Evolutionary conservation across 2,329 filamentous ascomycete species (phyloP), one percentile per base, ranked within the genome.

Genomic region (Phialemoniopsis sp.): DNA sequence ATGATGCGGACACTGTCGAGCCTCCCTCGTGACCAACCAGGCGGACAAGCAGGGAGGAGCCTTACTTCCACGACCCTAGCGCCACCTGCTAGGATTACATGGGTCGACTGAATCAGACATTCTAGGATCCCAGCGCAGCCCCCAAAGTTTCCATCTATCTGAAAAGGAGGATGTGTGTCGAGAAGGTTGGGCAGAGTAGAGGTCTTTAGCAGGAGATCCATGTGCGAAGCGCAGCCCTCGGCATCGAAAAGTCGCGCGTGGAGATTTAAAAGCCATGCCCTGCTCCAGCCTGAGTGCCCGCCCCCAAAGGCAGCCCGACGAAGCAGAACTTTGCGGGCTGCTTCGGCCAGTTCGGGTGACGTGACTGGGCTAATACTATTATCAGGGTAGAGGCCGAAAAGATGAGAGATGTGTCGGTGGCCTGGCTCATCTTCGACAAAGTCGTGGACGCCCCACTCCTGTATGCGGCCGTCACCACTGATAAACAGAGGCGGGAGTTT

Each of bases 131-230:
- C 70, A 4, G 66, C 65, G n/a, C 62, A 62, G 2, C 63, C 64
- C 2, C 70, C 71, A 43, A 73, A 68, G 38, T 73, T 74, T 1
- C 70, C 70, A 46, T 74, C 69, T 16, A 72, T 70, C 44, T 73
- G 70, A 44, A 73, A 72, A 12, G 64, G 65, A 2, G 66, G 67
- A 33, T 68, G 66, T 6, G 57, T 60, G 37, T 72, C 68, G 3
- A 72, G 46, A 39, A 72, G 47, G 46, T 71, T 73, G 2, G 62
- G 57, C 14, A 70, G 47, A 0, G 67, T 71, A 4, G 66, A 67
- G 4, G 60, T 51, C 12, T 50, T 52, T 21, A 72, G 46, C 7
- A 71, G 49, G n/a, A 55, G 50, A n/a, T 63, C 50, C 17, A 70
- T 46, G 41, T 70, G 62, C 21, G 55, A 47, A 29, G 57, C 48